These are phyloP conservation scores for Trichothecium roseum DNA, from an alignment of 2,329 filamentous ascomycete genomes.

Conservation along the genomic window DNA sequence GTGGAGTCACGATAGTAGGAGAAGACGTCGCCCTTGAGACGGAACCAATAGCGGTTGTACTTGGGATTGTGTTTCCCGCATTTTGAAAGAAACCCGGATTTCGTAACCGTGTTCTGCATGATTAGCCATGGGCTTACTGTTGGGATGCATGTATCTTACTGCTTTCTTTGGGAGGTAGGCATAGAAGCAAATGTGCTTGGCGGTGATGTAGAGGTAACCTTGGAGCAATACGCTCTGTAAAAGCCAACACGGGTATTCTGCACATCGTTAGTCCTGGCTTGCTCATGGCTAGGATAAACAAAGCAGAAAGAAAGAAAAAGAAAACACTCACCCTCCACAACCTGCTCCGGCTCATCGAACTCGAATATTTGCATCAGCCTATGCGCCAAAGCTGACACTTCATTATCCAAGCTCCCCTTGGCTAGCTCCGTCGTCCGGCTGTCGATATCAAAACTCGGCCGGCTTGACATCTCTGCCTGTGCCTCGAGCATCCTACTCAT, in stretches of 20 bases:
- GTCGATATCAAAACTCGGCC: slow-evolving; percentile 48
- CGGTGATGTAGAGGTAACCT: slow-evolving; percentile 92
- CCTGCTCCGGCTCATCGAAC: slow-evolving; percentile 71
- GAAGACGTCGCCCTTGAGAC: slow-evolving; percentile 81
- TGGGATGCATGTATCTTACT: slow-evolving; percentile 33
- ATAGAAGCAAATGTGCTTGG: slow-evolving; percentile 91
- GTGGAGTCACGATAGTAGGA: slow-evolving; percentile 80
- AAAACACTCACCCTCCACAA: slow-evolving; percentile 62
- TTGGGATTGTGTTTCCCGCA: slow-evolving; percentile 79
- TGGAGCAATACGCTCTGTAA: slow-evolving; percentile 85
- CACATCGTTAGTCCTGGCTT: slow-evolving; percentile 1
- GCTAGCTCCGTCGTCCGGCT: slow-evolving; percentile 29
- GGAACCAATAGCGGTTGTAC: slow-evolving; percentile 88
- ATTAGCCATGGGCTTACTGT: not conserved
- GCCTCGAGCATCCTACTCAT: slow-evolving; percentile 73
- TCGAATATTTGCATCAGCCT: slow-evolving; percentile 77
- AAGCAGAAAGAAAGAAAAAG: not conserved
- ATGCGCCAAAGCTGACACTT: slow-evolving; percentile 52
- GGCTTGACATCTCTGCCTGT: slow-evolving; percentile 49
- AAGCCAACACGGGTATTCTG: slow-evolving; percentile 89
- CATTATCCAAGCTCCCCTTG: slow-evolving; percentile 21
- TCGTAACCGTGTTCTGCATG: slow-evolving; percentile 58
- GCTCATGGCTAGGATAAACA: too few species aligned
- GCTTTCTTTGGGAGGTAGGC: slow-evolving; percentile 93
- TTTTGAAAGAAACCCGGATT: slow-evolving; percentile 83